These are phyloP conservation scores for Polygonum maritimum DNA, from an alignment of 148 eudicot genomes.

Conservation along the genomic window DNA sequence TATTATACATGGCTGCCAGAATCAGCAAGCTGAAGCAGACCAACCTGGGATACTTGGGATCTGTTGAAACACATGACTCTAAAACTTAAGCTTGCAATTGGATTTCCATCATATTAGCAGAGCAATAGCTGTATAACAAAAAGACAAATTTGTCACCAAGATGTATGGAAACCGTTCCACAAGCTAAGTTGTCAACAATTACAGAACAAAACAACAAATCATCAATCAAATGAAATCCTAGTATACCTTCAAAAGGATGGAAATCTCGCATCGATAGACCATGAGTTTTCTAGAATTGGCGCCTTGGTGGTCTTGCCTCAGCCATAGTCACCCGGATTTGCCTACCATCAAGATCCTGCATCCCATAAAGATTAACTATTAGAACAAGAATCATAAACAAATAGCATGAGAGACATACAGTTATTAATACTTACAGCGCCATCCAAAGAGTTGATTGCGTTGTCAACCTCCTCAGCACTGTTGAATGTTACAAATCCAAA, in stretches of 20 bases:
- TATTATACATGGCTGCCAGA: not conserved
- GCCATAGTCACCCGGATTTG: constrained; percentile 71
- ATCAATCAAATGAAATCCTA: not conserved
- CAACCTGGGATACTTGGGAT: not conserved
- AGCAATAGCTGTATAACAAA: not conserved
- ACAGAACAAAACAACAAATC: too few species aligned
- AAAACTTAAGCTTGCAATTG: not conserved
- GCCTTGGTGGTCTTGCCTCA: constrained; percentile 62
- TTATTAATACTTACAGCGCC: constrained; percentile 50
- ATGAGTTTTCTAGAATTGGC: constrained; percentile 30
- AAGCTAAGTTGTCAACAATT: not conserved
- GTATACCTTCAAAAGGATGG: not conserved
- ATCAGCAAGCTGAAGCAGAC: not conserved
- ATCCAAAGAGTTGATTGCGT: constrained; percentile 67
- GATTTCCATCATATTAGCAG: not conserved
- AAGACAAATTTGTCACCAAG: not conserved
- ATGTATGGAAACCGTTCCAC: not conserved
- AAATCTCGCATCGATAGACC: not conserved
- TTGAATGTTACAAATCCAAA: constrained; percentile 86
- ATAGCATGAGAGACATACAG: not conserved
- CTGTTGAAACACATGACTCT: not conserved
- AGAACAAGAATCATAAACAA: not conserved
- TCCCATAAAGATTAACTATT: not conserved
- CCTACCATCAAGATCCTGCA: constrained; percentile 81
- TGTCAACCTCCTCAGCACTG: constrained; percentile 69